These are phyloP conservation scores for Cyberlindnera euphorbiae DNA, from an alignment of 805 yeast species.

Conservation along the genomic window DNA sequence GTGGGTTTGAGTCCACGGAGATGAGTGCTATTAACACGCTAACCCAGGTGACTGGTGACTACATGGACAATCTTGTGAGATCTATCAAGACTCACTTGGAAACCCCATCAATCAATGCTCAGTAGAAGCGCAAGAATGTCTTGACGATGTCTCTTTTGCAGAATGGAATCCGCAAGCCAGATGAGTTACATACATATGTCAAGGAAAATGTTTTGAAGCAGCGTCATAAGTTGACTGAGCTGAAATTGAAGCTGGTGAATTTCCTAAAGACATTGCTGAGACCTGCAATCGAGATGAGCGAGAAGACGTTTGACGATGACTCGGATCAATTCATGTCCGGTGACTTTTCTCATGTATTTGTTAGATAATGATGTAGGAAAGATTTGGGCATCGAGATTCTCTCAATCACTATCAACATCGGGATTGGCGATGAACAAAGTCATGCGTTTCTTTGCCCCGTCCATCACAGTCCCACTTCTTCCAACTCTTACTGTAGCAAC, in stretches of 20 bases:
- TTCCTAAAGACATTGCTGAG: slow-evolving; percentile 78
- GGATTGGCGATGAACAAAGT: slow-evolving; percentile 57
- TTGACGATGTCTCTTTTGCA: slow-evolving; percentile 65
- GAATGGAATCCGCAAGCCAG: slow-evolving; percentile 81
- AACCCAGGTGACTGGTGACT: slow-evolving; percentile 79
- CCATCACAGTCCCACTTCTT: slow-evolving; percentile 33
- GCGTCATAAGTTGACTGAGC: slow-evolving; percentile 61
- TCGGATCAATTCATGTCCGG: slow-evolving; percentile 94
- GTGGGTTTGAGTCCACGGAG: slow-evolving; percentile 85
- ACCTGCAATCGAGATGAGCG: slow-evolving; percentile 71
- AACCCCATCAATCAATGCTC: slow-evolving; percentile 37
- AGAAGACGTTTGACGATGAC: slow-evolving; percentile 77
- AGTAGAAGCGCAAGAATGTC: slow-evolving; percentile 38
- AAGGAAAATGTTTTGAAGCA: slow-evolving; percentile 70
- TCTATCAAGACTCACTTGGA: slow-evolving; percentile 71
- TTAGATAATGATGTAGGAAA: too few species aligned
- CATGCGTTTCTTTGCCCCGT: slow-evolving; percentile 33
- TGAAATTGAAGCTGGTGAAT: slow-evolving; percentile 58
- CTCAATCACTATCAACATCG: slow-evolving; percentile 33
- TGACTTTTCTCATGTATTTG: slow-evolving; percentile 87
- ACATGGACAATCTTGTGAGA: slow-evolving; percentile 66
- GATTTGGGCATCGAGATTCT: too few species aligned
- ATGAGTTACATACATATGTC: slow-evolving; percentile 66
- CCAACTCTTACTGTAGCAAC: slow-evolving; percentile 19
- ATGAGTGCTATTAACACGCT: slow-evolving; percentile 71